Percentiles rank a stretch among this genome's conserved stretches.
These are phyloP conservation scores for Xylariaceae sp. DNA, from an alignment of 2,329 filamentous ascomycete species.

Conservation along the genomic window DNA sequence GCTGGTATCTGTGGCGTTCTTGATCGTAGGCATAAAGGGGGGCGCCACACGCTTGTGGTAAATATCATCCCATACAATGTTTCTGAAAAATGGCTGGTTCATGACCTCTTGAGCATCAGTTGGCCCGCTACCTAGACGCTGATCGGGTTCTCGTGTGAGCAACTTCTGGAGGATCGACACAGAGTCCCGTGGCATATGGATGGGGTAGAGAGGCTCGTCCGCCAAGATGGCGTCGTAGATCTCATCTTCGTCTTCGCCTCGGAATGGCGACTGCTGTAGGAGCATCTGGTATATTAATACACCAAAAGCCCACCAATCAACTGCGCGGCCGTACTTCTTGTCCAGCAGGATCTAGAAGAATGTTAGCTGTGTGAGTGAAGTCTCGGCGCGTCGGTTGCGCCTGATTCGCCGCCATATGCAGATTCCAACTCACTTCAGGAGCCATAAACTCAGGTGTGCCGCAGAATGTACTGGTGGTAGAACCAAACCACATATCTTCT, in stretches of 20 bases:
- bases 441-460: constrained; percentile 99
- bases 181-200: constrained; percentile 97
- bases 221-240: constrained; percentile 98
- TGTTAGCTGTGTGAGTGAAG: constrained; percentile 24
- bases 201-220: constrained; percentile 95
- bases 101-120: constrained; percentile 98
- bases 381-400: too few species aligned
- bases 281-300: constrained; percentile 99
- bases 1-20: constrained; percentile 93
- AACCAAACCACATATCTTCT: constrained; percentile 99
- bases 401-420: too few species aligned
- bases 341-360: constrained; percentile 76
- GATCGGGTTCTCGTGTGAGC: constrained; percentile 88
- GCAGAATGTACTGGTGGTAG: constrained; percentile 95
- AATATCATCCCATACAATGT: constrained; percentile 98
- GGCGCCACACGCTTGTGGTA: constrained; percentile 90
- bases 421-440: constrained; percentile 65
- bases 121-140: constrained; percentile 86
- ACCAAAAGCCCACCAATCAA: constrained; percentile 99
- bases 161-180: constrained; percentile 98
- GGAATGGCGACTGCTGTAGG: constrained; percentile 96
- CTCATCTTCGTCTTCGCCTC: constrained; percentile 97
- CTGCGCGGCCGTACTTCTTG: constrained; percentile 95
- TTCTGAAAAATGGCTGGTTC: constrained; percentile 97
- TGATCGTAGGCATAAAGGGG: constrained; percentile 86